These are phyloP conservation scores for Diaporthe sp. DNA, from an alignment of 2,329 filamentous ascomycete genomes.

Conservation along the genomic window DNA sequence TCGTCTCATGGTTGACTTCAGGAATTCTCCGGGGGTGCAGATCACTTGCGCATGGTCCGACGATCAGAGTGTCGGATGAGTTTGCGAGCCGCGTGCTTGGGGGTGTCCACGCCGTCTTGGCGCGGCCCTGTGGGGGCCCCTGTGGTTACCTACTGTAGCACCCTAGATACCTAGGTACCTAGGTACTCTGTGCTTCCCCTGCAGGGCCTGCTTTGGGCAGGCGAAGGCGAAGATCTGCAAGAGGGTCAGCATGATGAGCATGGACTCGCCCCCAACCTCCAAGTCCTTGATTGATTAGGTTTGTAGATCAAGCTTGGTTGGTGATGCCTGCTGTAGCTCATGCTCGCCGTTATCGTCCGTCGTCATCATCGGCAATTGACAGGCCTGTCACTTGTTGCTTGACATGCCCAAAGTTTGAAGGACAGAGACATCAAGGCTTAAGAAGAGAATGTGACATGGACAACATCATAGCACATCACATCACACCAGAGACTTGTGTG, in stretches of 20 bases:
- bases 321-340: slow-evolving; percentile 4
- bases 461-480: background rate
- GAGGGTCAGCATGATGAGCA: background rate
- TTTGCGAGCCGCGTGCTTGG: slow-evolving; percentile 23
- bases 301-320: slow-evolving; percentile 29
- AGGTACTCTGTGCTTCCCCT: background rate
- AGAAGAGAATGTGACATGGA: background rate
- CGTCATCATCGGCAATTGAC: background rate
- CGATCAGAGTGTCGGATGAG: slow-evolving; percentile 33
- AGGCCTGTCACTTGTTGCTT: background rate
- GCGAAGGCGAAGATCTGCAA: slow-evolving; percentile 21
- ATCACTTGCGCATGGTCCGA: slow-evolving; percentile 32
- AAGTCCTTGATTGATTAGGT: slow-evolving; percentile 15
- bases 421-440: background rate
- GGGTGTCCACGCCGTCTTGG: background rate
- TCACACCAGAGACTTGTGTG: background rate
- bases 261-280: slow-evolving; percentile 3
- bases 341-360: background rate
- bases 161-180: too few species aligned
- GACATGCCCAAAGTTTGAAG: background rate
- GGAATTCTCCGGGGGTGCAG: slow-evolving; percentile 13
- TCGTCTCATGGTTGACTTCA: slow-evolving; percentile 26
- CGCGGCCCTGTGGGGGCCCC: slow-evolving; percentile 7
- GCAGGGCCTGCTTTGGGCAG: slow-evolving; percentile 4
- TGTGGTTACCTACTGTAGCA: too few species aligned